A percentile compares a stretch with the other conserved stretches of the same genome.
Conservation (phyloP, 805 yeast species). For the Brettanomyces anomalus region DNA sequence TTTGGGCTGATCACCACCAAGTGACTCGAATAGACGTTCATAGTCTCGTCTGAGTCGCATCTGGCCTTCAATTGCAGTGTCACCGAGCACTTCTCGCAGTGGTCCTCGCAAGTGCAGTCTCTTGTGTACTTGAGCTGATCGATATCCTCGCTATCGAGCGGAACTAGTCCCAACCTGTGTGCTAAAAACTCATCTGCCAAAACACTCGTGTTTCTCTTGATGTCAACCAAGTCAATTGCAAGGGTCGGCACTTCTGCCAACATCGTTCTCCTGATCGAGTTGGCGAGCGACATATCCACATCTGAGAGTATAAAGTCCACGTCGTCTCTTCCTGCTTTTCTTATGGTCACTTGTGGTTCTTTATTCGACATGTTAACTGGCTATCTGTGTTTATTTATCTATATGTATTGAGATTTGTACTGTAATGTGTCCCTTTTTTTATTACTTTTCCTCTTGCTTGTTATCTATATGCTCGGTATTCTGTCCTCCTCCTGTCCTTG, state of each 20-base stretch:
- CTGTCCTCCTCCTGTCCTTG: too few species aligned
- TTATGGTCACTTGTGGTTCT: conserved; percentile 80
- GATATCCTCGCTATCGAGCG: conserved; percentile 75
- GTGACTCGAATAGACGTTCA: conserved; percentile 86
- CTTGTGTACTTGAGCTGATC: conserved; percentile 80
- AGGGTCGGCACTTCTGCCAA: conserved; percentile 94
- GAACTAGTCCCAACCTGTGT: conserved; percentile 89
- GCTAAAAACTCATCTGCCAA: conserved; percentile 95
- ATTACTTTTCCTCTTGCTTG: too few species aligned
- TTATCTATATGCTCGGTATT: too few species aligned
- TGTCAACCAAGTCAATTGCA: conserved; percentile 93
- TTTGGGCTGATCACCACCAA: conserved; percentile 33
- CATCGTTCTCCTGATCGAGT: conserved; percentile 86
- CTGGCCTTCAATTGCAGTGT: conserved; percentile 74
- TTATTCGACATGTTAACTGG: conserved; percentile 12
- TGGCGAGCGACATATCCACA: conserved; percentile 85
- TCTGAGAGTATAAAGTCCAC: conserved; percentile 86
- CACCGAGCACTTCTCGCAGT: conserved; percentile 92
- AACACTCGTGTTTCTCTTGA: conserved; percentile 87
- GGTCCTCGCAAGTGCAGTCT: conserved; percentile 97
- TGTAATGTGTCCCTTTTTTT: too few species aligned
- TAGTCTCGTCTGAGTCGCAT: conserved; percentile 80
- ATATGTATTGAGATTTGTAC: too few species aligned
- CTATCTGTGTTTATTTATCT: too few species aligned
- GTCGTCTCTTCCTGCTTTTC: conserved; percentile 75